These are phyloP conservation scores for Backusella tarrabulga DNA, from an alignment of 192 early-diverging fungal genomes.

Conservation along the genomic window DNA sequence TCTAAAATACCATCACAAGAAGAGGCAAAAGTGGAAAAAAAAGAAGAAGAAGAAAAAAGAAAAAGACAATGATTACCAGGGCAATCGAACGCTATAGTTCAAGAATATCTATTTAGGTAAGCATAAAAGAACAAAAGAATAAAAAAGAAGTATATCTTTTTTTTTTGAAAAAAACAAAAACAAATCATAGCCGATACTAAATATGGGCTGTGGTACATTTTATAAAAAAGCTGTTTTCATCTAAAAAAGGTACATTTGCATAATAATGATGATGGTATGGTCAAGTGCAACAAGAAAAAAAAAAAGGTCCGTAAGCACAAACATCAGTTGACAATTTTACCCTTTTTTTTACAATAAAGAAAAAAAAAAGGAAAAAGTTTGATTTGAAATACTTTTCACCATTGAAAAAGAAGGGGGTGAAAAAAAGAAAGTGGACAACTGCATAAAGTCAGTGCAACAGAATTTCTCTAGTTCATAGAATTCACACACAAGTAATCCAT, in stretches of 20 bases:
- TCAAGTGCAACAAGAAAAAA: neutral
- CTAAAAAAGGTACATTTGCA: conserved; percentile 2
- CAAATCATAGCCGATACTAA: neutral
- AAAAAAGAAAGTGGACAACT: neutral
- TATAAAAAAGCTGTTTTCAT: neutral
- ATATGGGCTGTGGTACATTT: neutral
- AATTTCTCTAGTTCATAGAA: neutral
- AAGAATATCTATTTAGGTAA: neutral
- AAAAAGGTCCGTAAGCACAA: neutral
- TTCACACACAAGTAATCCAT: neutral
- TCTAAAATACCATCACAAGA: no score
- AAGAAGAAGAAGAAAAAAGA: no score
- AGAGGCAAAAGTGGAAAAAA: neutral
- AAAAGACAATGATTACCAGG: neutral
- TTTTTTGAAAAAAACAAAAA: neutral
- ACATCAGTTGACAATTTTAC: neutral
- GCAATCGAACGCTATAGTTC: neutral
- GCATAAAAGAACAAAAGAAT: neutral
- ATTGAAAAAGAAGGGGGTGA: neutral
- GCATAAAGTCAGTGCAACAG: neutral
- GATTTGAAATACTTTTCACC: no score
- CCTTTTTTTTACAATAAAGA: neutral
- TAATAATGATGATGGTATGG: neutral
- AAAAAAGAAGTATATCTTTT: neutral
- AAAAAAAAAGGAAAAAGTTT: neutral